phyloP scores from a whole-genome alignment of 805 yeast genomes.

The Helenozyma rhizophorensis region DNA sequence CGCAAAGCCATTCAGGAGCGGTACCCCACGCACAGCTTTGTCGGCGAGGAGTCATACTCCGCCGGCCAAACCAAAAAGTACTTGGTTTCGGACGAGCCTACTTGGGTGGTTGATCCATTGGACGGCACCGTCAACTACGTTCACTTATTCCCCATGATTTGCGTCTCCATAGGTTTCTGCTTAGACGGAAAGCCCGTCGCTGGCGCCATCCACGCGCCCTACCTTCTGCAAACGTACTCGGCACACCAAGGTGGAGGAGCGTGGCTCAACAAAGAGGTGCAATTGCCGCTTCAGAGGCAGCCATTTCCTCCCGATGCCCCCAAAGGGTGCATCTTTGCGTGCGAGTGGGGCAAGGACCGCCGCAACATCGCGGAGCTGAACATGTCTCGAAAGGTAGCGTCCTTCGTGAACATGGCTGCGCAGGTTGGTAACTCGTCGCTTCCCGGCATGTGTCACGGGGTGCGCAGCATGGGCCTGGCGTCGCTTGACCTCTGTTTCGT shows the following conservation, averaged over 20 bases:
- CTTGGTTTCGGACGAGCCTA: constrained; percentile 10
- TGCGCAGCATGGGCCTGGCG: constrained; percentile 13
- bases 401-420: constrained; percentile 13
- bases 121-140: constrained; percentile 16
- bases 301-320: constrained; percentile 10
- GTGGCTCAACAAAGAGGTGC: constrained; percentile 9
- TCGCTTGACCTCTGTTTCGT: constrained; percentile 13
- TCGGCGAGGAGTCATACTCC: constrained; percentile 14
- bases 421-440: constrained; percentile 3
- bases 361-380: constrained; percentile 9
- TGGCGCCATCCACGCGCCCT: constrained; percentile 14
- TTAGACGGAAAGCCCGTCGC: constrained; percentile 9
- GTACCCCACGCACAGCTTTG: constrained; percentile 12
- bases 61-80: constrained; percentile 9
- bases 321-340: constrained; percentile 13
- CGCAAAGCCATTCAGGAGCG: constrained; percentile 2
- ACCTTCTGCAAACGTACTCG: constrained; percentile 10
- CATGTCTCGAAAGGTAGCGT: constrained; percentile 6
- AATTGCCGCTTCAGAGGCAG: constrained; percentile 7
- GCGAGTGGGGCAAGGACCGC: constrained; percentile 17
- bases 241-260: constrained; percentile 12
- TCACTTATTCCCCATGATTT: constrained; percentile 16
- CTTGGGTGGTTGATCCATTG: constrained; percentile 15
- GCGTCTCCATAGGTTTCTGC: constrained; percentile 14
- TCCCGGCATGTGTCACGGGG: constrained; percentile 12